Conservation (phyloP, 192 early-diverging fungal genomes). For the Spizellomyces sp. region DNA sequence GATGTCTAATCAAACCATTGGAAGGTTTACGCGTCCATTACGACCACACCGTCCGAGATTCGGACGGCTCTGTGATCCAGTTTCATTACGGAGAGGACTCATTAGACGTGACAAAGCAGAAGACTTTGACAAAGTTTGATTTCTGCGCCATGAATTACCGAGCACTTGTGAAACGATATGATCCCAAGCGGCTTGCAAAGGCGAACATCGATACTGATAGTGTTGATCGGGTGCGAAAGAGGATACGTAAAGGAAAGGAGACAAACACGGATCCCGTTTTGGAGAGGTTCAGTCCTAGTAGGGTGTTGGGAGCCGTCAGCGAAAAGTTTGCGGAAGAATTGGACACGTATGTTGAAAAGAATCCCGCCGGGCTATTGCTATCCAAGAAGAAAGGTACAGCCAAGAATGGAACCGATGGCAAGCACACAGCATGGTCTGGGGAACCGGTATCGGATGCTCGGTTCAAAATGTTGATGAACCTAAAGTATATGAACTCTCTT, state of each 20-base stretch:
- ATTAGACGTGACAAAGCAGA: conserved; percentile 93
- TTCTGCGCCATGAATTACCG: conserved; percentile 92
- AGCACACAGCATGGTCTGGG: conserved; percentile 35
- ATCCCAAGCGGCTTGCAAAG: conserved; percentile 65
- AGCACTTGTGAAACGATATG: conserved; percentile 78
- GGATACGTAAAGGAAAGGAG: conserved; percentile 66
- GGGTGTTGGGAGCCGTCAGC: conserved; percentile 85
- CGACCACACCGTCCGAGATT: conserved; percentile 95
- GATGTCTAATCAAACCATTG: conserved; percentile 98
- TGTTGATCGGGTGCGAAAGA: conserved; percentile 78
- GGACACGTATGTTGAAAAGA: conserved; percentile 70
- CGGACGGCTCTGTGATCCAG: conserved; percentile 92
- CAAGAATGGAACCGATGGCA: conserved; percentile 7
- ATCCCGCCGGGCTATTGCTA: conserved; percentile 66
- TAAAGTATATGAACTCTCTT: conserved; percentile 92
- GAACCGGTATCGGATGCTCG: conserved; percentile 52
- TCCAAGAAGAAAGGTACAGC: conserved; percentile 16
- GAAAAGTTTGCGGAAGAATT: conserved; percentile 80
- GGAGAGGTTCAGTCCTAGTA: conserved; percentile 77
- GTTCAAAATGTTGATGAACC: conserved; percentile 90
- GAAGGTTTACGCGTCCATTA: conserved; percentile 95
- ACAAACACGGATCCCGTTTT: conserved; percentile 48
- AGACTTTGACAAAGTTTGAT: conserved; percentile 86
- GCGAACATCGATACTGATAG: conserved; percentile 67
- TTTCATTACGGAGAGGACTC: conserved; percentile 99